Base-by-base conservation (phyloP, 2,329 filamentous ascomycete species). In the Epichloe sp. region DNA sequence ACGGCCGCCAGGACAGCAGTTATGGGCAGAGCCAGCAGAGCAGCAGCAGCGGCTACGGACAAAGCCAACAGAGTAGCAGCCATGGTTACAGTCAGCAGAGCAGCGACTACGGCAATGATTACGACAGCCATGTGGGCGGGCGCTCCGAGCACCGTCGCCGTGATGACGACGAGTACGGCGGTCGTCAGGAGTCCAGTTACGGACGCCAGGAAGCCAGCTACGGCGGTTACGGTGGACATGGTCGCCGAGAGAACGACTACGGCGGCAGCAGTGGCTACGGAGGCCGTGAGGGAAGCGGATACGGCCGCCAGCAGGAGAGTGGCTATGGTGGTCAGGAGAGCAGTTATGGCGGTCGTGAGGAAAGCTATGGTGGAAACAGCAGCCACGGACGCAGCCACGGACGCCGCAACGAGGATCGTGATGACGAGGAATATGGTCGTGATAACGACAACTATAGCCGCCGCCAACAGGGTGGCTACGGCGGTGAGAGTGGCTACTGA, bases 11-110 rank as follows among this genome's bases (percentile, higher is more conserved):
- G 10, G 73, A 73, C 19, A 68, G 75, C 56, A 74, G 75, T 46
- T 82, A 82, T 57, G 80, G 76, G 7, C 76, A 83, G 60, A 79
- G 81, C 11, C 68, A 82, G 61, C 76, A 79, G 58, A 74, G 71
- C 35, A 83, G 59, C 71, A 77, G 41, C 21, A 76, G 73, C 21
- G 76, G 73, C 34, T 79, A 78, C 57, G 76, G 78, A 41, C 83
- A 80, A 57, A 70, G 84, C 60, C 72, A 41, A 15, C 38, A 41
- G 3, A 83, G 59, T 71, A 77, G 41, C 21, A 75, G 73, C 34
- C 79, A 78, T 56, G 76, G 78, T 41, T 83, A 80, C 57, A 71
- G 83, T 60, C 73, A 40, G 23, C 15, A 59, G 52, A 75, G 62
- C 47, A 59, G 62, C 51, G 53, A 59, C 35, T 55, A 62, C 47